Evolutionary conservation across 164 flowering plant genomes (phyloP), one percentile per base, ranked within the genome.

Genomic region (Liquidambar formosana): DNA sequence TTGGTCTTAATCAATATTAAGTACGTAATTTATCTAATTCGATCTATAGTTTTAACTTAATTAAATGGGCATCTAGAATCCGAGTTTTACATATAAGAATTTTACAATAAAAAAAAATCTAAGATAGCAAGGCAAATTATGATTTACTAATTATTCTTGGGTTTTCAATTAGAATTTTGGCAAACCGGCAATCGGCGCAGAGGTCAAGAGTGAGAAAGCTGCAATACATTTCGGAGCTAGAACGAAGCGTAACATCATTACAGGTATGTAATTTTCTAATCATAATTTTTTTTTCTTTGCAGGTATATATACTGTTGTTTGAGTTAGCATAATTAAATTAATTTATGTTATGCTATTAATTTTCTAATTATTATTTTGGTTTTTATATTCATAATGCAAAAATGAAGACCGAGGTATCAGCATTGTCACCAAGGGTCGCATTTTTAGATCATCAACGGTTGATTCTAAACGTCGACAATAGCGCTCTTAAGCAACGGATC

Each of bases 101-200:
- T 33, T 2, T 33, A 33, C 6, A 6, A 2, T 33, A 33, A n/a
- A n/a, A n/a, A n/a, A n/a, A n/a, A n/a, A n/a, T n/a, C n/a, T n/a
- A n/a, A n/a, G n/a, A n/a, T n/a, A 10, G 26, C 23, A 57, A 57
- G 60, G 60, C 26, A 57, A 38, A 28, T 38, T 12, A 1, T 8
- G 16, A 12, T 59, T 59, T 59, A 23, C 26, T 18, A 61, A 25
- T 67, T 10, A 25, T 65, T 51, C 13, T 15, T 69, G 18, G 25
- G 43, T 10, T 61, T 21, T 63, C 15, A 38, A 15, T 23, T 65
- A 92, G 97, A 79, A 92, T 92, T 67, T 67, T 92, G 76, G 97
- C 97, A 6, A 92, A 92, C 47, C 73, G 97, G 28, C 94, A 92
- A 82, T 92, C 97, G 0, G 97, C 97, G 0, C 97, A 92, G 75